Base-by-base conservation (phyloP, 2,329 filamentous ascomycete species). In the Gremmenia infestans region DNA sequence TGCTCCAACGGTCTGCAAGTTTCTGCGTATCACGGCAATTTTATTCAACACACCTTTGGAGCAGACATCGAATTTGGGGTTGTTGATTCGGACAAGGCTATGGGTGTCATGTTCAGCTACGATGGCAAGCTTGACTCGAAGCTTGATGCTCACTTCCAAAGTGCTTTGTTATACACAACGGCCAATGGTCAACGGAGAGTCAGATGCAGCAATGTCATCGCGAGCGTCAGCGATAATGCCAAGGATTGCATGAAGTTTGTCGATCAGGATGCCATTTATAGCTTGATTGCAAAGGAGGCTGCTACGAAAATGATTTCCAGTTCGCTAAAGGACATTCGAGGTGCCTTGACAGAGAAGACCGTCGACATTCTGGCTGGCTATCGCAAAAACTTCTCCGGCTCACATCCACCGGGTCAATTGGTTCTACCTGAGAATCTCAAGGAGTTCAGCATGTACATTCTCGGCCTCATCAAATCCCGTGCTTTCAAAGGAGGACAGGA, bases 51-150 rank as follows among this genome's bases (percentile, higher is more conserved):
- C 73, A 94, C 89, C 0, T 96, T 96, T 68, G 92, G 91, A 11
- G 91, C 92, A 3, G 94, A 99, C 72, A 81, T 99, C 46, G 92
- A 99, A 70, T 89, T 99, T 66, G 94, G 94, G 28, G 83, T 89
- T 51, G 85, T 97, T 51, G 94, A 97, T 70, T 86, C 91, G 19
- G 94, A 99, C 73, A 97, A 97, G 75, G 91, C 93, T 9, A 81
- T 99, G 62, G 89, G 87, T 2, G 89, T 97, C 11, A 87, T 91
- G 49, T 99, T 99, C 71, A 89, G 83, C 65, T 96, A 99, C 72
- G 94, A 99, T 69, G 94, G 94, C 58, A 97, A 97, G 74, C 82
- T 99, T n/a, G 94, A 99, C 72, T 79, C 91, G 4, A 97, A 97
- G 73, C 81, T 97, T 22, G 94, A 99, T 72, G 93, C 93, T 7